Conservation (phyloP, 2,329 filamentous ascomycete species). For the Neonectria coccinea region DNA sequence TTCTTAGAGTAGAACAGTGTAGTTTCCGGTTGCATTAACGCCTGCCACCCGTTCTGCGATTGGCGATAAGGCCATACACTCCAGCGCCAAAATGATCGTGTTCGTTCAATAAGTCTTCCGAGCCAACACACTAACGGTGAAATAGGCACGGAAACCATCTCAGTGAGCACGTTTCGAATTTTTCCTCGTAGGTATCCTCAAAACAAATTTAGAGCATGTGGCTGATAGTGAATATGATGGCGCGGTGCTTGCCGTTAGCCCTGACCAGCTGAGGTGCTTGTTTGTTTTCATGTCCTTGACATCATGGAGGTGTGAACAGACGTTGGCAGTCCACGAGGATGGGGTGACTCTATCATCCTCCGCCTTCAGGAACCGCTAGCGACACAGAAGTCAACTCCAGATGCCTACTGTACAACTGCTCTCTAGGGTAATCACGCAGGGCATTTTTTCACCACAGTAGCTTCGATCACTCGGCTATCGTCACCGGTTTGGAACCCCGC, state of each 20-base stretch:
- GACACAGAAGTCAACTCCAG: not conserved
- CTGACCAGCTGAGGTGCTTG: not conserved
- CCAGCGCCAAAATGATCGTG: not conserved
- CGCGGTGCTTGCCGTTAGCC: not conserved
- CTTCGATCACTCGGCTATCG: conserved; percentile 4
- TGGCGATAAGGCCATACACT: not conserved
- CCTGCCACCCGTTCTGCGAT: not conserved
- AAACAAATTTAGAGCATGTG: not conserved
- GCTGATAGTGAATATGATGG: not conserved
- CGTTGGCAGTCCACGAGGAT: not conserved
- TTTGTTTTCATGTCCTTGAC: not conserved
- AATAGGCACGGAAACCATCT: not conserved
- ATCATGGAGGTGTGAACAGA: not conserved
- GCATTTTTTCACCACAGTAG: not conserved
- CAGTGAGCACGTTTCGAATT: not conserved
- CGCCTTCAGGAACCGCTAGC: not conserved
- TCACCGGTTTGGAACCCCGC: conserved; percentile 9
- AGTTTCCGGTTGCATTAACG: not conserved
- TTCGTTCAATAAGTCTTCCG: not conserved
- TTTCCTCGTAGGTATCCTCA: not conserved
- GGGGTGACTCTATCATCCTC: conserved; percentile 12
- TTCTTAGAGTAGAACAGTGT: not conserved
- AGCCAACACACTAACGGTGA: not conserved
- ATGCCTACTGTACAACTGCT: conserved; percentile 8
- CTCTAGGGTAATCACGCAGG: conserved; percentile 1